Evolutionary conservation across 2,329 filamentous ascomycete species (phyloP).

Genomic region (Aureobasidium lini): DNA sequence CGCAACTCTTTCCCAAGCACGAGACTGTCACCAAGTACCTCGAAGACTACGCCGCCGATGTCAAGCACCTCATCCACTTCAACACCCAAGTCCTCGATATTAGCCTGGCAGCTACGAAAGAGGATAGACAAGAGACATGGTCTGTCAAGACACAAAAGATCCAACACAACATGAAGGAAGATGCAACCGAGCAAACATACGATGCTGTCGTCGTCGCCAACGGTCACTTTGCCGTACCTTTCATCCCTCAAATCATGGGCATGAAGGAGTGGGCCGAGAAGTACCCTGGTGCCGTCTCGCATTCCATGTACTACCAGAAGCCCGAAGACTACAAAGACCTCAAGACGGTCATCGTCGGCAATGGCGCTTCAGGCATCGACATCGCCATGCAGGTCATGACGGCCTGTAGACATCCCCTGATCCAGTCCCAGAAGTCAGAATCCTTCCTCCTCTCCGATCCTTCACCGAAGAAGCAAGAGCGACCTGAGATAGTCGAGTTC

Average conservation of each 20-base stretch:
- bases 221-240: slow-evolving; percentile 42
- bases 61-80: slow-evolving; percentile 62
- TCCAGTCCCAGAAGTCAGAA: slow-evolving; percentile 54
- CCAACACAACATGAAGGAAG: slow-evolving; percentile 28
- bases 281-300: slow-evolving; percentile 34
- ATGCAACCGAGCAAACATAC: slow-evolving; percentile 35
- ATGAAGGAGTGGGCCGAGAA: slow-evolving; percentile 34
- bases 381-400: slow-evolving; percentile 68
- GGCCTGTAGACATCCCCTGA: slow-evolving; percentile 51
- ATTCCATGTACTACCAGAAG: slow-evolving; percentile 70
- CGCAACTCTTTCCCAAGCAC: slow-evolving; percentile 68
- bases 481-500: slow-evolving; percentile 48
- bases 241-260: slow-evolving; percentile 35
- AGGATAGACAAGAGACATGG: slow-evolving; percentile 44
- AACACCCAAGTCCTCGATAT: slow-evolving; percentile 62
- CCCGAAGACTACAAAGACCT: slow-evolving; percentile 50
- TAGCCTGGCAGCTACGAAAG: slow-evolving; percentile 21
- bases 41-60: slow-evolving; percentile 59
- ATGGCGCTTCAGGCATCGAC: slow-evolving; percentile 75
- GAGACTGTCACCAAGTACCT: slow-evolving; percentile 67
- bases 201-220: slow-evolving; percentile 42
- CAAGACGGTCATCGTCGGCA: slow-evolving; percentile 78
- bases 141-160: slow-evolving; percentile 49
- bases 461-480: slow-evolving; percentile 48
- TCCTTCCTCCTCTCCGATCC: slow-evolving; percentile 35